A percentile compares a stretch with the other conserved stretches of the same genome.
These are phyloP conservation scores for Periconia sp. DNA, from an alignment of 2,329 filamentous ascomycete species.

Conservation along the genomic window DNA sequence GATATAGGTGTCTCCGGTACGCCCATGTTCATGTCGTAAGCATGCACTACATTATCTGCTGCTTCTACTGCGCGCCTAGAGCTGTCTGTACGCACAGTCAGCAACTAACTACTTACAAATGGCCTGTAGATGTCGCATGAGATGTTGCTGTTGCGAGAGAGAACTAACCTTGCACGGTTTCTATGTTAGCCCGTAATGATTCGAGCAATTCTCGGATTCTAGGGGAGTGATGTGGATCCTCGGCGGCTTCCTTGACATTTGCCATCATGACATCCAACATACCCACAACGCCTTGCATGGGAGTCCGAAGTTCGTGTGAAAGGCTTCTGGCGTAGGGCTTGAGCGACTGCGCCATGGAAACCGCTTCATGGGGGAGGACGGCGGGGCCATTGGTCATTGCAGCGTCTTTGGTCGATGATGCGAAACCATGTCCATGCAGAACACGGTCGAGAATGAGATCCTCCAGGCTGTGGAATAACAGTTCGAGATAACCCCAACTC, in stretches of 20 bases:
- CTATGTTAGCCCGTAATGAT: constrained; percentile 67
- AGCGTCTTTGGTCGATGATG: constrained; percentile 25
- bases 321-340: constrained; percentile 73
- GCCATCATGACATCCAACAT: constrained; percentile 79
- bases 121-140: too few species aligned
- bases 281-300: constrained; percentile 75
- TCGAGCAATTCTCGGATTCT: constrained; percentile 60
- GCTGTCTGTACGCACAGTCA: constrained; percentile 55
- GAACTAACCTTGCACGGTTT: constrained; percentile 66
- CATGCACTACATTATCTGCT: constrained; percentile 74
- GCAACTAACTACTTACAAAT: not conserved
- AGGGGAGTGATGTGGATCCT: constrained; percentile 56
- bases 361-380: constrained; percentile 57
- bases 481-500: constrained; percentile 68
- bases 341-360: constrained; percentile 64
- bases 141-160: not conserved
- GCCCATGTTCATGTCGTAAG: constrained; percentile 74
- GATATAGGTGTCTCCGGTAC: constrained; percentile 64
- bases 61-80: constrained; percentile 72
- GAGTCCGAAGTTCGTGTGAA: constrained; percentile 71
- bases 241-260: constrained; percentile 67
- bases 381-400: constrained; percentile 35
- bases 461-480: constrained; percentile 69
- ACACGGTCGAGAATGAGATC: constrained; percentile 65
- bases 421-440: constrained; percentile 54